Evolutionary conservation across 768 basidiomycete genomes (phyloP), one percentile per base, ranked within the genome.

Genomic region (Lactarius pseudohatsudake): DNA sequence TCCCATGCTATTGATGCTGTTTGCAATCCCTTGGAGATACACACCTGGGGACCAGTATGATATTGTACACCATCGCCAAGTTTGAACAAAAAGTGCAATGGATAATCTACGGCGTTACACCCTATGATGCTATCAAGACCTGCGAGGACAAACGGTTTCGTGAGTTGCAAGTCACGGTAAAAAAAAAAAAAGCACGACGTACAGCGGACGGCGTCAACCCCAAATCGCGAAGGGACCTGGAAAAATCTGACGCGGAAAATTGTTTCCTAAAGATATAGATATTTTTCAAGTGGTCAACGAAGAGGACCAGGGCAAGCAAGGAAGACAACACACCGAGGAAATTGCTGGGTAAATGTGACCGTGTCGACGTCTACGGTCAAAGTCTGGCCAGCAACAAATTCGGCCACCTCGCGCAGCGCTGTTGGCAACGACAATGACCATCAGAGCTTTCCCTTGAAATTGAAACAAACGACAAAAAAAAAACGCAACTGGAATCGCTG

Each of bases 161-260:
- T 58, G 20, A 59, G 61, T 26, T 8, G 13, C 22, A 30, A 16
- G 26, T 10, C 2, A 2, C 10, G 30, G 18, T 59, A 43, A 40
- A 10, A 34, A 28, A 28, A 61, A 57, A 18, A 32, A 18, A 43
- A 5, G 47, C n/a, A 6, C 11, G 8, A 78, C 84, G 63, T 76
- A 94, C 94, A 60, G 95, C 94, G 62, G 93, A 95, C 1, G 95
- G 95, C 22, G 94, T 95, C 67, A 98, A 79, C 5, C 93, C 95
- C 34, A 96, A 83, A 64, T 94, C 91, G 65, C 86, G 85, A 70
- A 98, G 75, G 26, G 88, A 87, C 75, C 87, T 89, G n/a, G 82
- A 82, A 73, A 94, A 90, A 72, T 98, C 95, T 7, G 81, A 77
- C 4, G 76, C 79, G 28, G 84, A 75, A 75, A 92, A 97, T 26